Evolutionary conservation across 2,329 filamentous ascomycete species (phyloP).

Genomic region (Emericellopsis atlantica): DNA sequence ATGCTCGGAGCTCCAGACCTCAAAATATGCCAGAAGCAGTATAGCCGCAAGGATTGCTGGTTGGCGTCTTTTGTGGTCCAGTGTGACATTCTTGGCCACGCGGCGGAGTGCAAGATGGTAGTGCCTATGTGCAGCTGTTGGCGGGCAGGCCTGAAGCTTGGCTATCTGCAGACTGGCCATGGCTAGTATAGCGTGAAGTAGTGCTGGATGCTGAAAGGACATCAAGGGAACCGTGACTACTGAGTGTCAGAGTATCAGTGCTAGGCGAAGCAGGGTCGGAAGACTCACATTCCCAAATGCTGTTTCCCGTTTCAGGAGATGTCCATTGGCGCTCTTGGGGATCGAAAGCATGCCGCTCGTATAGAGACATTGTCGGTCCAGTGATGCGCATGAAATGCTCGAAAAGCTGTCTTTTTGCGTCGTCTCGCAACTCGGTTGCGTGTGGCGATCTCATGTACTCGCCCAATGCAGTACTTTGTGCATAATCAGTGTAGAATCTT

Average conservation of each 20-base stretch:
- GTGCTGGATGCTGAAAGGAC: slow-evolving; percentile 70
- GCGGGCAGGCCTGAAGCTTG: slow-evolving; percentile 60
- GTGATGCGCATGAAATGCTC: slow-evolving; percentile 87
- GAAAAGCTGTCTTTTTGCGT: slow-evolving; percentile 71
- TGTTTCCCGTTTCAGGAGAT: slow-evolving; percentile 45
- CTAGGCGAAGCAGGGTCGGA: neutral
- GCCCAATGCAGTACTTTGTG: slow-evolving; percentile 25
- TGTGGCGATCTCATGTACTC: slow-evolving; percentile 54
- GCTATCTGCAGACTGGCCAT: slow-evolving; percentile 80
- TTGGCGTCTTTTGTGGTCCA: slow-evolving; percentile 55
- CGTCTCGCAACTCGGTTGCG: slow-evolving; percentile 66
- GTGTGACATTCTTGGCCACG: slow-evolving; percentile 62
- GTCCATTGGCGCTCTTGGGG: slow-evolving; percentile 41
- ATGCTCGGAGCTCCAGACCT: slow-evolving; percentile 89
- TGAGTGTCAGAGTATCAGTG: no score
- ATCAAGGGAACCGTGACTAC: slow-evolving; percentile 70
- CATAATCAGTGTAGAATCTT: no score
- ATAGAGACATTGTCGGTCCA: slow-evolving; percentile 74
- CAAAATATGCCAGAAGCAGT: slow-evolving; percentile 78
- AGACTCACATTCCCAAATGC: slow-evolving; percentile 49
- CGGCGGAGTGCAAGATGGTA: slow-evolving; percentile 77
- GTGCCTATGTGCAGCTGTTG: slow-evolving; percentile 77
- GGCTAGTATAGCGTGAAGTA: slow-evolving; percentile 85
- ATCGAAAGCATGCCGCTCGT: slow-evolving; percentile 70
- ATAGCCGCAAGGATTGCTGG: slow-evolving; percentile 81